Percentiles rank a stretch among this genome's conserved stretches.
phyloP scores from a whole-genome alignment of 2,329 filamentous ascomycete species.

The Magnaporthales sp. region DNA sequence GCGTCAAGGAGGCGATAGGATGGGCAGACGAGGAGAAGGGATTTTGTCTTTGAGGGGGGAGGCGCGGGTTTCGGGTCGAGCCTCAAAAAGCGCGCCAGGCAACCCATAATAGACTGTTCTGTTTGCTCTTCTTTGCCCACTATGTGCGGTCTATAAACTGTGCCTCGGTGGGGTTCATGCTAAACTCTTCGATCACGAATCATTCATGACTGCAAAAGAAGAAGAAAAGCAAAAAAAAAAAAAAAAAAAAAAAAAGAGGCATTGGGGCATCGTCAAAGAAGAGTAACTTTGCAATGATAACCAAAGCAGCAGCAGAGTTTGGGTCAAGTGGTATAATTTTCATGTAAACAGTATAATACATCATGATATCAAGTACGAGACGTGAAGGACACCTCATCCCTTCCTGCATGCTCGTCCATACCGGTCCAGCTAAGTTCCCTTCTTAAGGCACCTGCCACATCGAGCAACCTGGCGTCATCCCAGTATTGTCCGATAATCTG shows the following conservation, averaged over 20 bases:
- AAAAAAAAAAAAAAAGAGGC: neutral
- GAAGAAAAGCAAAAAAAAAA: neutral
- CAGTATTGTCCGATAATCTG: slow-evolving; percentile 78
- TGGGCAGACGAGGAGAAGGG: too few species aligned
- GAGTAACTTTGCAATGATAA: too few species aligned
- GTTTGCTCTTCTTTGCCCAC: too few species aligned
- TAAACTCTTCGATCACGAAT: too few species aligned
- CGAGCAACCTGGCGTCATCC: slow-evolving; percentile 58
- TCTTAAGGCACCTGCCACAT: slow-evolving; percentile 39
- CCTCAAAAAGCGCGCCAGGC: neutral
- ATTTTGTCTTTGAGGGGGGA: neutral
- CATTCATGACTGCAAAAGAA: too few species aligned
- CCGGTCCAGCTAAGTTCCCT: neutral
- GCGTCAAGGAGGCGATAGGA: slow-evolving; percentile 14
- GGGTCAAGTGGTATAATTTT: neutral
- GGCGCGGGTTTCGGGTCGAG: too few species aligned
- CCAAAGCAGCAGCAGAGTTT: neutral
- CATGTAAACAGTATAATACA: neutral
- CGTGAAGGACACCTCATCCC: neutral
- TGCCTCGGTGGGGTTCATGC: too few species aligned
- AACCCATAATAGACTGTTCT: too few species aligned
- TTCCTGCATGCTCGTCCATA: neutral
- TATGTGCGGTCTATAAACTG: too few species aligned
- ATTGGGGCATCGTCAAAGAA: too few species aligned
- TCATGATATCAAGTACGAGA: neutral